Base-by-base conservation (phyloP, 176 grass and related monocot species). In the Phragmites australis region DNA sequence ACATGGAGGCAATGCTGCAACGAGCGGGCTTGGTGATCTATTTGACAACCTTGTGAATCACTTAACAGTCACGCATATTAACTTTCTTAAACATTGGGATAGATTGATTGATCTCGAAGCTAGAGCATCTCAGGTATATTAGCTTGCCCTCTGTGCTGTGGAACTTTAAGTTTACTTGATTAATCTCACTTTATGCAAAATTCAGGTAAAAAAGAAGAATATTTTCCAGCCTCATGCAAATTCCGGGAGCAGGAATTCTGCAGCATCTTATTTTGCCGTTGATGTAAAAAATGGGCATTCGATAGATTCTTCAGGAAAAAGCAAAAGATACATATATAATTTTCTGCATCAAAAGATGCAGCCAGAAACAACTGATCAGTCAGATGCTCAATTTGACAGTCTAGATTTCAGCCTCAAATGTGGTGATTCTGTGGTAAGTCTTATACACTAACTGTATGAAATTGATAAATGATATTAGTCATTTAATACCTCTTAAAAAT, bases 41-140 rank as follows among this genome's bases (percentile, higher is more conserved):
- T 98, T 94, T 89, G 81, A 93, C 57, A 87, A 78, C 81, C 90
- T 93, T 77, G 92, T 89, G 50, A 92, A 90, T 82, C 95, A 98
- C 65, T 84, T 98, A 64, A 93, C 90, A 65, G 77, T 68, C 69
- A 3, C 75, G 26, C 90, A 98, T 83, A 73, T 29, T 87, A 80
- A 86, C 46, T 98, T 98, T 82, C 95, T 98, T 76, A 98, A 93
- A 84, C 90, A 93, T 56, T 98, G 95, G 95, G 84, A 91, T 71
- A 85, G 47, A 82, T 85, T 94, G 73, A 89, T 98, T 81, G 92
- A 98, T 85, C 84, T 98, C 42, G 92, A 98, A 85, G 88, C 95
- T 88, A 87, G 91, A 86, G 64, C 14, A 82, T 92, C 90, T 80
- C 83, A 94, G 95, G 95, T 98, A 87, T 68, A 57, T 84, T 83